Evolutionary conservation across 345 rosid species (phyloP).

Genomic region (Leavenworthia alabamica): DNA sequence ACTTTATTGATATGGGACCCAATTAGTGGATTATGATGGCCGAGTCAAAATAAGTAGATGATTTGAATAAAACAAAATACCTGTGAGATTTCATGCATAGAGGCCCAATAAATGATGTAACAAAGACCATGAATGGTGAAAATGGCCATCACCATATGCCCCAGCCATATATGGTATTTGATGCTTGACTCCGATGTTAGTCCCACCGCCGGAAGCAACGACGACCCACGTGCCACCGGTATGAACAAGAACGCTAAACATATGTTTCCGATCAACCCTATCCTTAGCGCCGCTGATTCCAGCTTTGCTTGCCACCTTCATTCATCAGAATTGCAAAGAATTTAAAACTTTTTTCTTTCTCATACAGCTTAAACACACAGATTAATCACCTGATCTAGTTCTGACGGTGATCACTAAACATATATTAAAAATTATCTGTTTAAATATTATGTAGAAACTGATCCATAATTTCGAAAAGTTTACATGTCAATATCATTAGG

Average conservation of each 20-base stretch:
- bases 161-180: conserved; percentile 88
- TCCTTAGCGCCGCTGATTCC: conserved; percentile 17
- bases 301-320: conserved; percentile 60
- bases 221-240: conserved; percentile 81
- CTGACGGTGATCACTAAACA: neutral
- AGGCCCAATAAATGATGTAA: conserved; percentile 45
- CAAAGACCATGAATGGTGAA: conserved; percentile 60
- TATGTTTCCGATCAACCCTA: conserved; percentile 63
- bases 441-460: neutral
- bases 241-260: conserved; percentile 59
- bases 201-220: conserved; percentile 57
- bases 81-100: conserved; percentile 34
- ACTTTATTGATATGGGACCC: conserved; percentile 3
- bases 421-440: neutral
- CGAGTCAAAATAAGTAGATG: conserved; percentile 1
- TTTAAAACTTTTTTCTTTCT: neutral
- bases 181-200: conserved; percentile 78
- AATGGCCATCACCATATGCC: conserved; percentile 58
- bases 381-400: neutral
- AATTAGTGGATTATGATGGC: neutral
- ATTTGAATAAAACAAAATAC: too few species aligned
- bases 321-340: neutral
- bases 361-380: too few species aligned
- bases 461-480: too few species aligned
- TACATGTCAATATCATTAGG: neutral